A percentile compares a stretch with the other conserved stretches of the same genome.
Conservation (phyloP, 495 filamentous ascomycete genomes). For the Penicillium argentinense region DNA sequence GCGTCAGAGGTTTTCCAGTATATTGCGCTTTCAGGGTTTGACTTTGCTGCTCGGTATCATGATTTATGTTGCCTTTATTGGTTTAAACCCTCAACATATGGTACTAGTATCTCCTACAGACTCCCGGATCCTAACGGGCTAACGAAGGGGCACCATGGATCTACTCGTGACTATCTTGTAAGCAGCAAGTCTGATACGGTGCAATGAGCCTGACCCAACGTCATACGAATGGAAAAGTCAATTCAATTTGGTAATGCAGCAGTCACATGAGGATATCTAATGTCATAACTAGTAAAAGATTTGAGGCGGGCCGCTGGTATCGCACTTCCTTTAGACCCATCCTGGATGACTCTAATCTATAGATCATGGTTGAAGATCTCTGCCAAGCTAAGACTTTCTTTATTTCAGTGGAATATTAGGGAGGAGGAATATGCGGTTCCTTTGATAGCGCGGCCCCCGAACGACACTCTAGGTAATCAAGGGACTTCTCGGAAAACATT, state of each 20-base stretch:
- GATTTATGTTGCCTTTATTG: slow-evolving; percentile 2
- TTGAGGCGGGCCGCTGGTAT: neutral
- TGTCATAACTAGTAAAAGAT: neutral
- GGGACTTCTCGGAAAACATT: too few relatives aligned
- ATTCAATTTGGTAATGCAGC: neutral
- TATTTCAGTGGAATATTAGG: too few relatives aligned
- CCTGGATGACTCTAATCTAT: neutral
- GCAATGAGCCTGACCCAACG: neutral
- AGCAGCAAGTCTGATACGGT: neutral
- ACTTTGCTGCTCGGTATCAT: slow-evolving; percentile 3
- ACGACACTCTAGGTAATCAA: too few relatives aligned
- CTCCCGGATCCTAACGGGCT: neutral
- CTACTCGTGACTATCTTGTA: neutral
- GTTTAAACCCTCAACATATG: slow-evolving; percentile 1
- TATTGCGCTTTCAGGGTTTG: neutral
- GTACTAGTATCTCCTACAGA: neutral
- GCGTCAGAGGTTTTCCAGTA: neutral
- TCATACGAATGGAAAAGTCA: neutral
- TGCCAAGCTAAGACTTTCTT: too few relatives aligned
- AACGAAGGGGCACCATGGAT: neutral
- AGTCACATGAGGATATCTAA: neutral
- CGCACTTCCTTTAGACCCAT: neutral
- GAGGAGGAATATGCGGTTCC: too few relatives aligned
- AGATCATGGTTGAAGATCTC: too few relatives aligned
- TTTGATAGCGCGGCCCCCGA: too few relatives aligned